Percentiles rank a stretch among this genome's conserved stretches.
Conservation (phyloP, 1,139 yeast genomes). For the Yamadazyma atlantica region DNA sequence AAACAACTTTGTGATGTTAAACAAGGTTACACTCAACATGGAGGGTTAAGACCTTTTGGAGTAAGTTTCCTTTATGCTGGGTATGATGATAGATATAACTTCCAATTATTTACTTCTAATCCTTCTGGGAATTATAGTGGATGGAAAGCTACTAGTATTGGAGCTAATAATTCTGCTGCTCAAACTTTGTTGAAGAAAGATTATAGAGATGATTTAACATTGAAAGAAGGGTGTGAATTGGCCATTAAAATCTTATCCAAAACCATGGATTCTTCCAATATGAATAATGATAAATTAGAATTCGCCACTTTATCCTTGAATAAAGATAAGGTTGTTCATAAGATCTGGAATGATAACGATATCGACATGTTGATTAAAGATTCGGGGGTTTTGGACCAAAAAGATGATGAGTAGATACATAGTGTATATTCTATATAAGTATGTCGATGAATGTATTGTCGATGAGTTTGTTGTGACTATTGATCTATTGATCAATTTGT, state of each 20-base stretch:
- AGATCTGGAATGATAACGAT: conserved; percentile 78
- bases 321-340: conserved; percentile 58
- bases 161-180: conserved; percentile 95
- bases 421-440: conserved; percentile 4
- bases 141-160: conserved; percentile 97
- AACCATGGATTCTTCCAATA: conserved; percentile 87
- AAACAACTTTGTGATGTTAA: conserved; percentile 88
- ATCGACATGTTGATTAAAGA: conserved; percentile 73
- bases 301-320: conserved; percentile 70
- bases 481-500: too few species aligned
- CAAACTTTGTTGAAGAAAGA: conserved; percentile 95
- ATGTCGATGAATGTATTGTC: neutral
- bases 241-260: conserved; percentile 91
- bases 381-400: conserved; percentile 63
- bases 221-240: conserved; percentile 80
- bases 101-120: conserved; percentile 91
- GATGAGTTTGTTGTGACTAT: neutral
- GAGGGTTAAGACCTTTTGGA: conserved; percentile 98
- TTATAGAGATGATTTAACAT: conserved; percentile 75
- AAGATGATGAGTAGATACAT: conserved; percentile 22
- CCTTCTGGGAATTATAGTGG: conserved; percentile 98
- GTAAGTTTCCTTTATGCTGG: conserved; percentile 97
- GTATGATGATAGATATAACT: conserved; percentile 84
- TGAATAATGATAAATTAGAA: conserved; percentile 86
- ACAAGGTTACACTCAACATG: conserved; percentile 98